These are phyloP conservation scores for Zygosaccharomyces sapae DNA, from an alignment of 1,139 yeast species.

Conservation along the genomic window DNA sequence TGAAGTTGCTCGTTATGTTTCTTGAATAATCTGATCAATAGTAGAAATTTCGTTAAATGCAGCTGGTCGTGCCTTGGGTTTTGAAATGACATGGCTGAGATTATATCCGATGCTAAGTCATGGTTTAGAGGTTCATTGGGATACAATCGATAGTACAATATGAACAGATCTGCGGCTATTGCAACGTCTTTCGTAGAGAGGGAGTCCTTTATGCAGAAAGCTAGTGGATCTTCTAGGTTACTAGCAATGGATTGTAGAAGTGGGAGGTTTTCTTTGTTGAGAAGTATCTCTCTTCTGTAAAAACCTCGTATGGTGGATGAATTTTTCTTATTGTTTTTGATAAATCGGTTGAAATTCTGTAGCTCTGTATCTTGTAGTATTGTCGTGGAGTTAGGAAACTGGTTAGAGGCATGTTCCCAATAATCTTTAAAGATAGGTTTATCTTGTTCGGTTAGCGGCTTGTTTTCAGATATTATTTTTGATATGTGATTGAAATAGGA, in stretches of 20 bases:
- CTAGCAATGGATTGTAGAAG: conserved; percentile 5
- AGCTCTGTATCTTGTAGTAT: conserved; percentile 6
- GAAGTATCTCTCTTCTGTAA: conserved; percentile 23
- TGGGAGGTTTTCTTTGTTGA: conserved; percentile 9
- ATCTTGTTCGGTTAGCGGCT: not conserved
- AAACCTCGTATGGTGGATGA: conserved; percentile 21
- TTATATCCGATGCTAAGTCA: conserved; percentile 11
- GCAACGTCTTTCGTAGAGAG: conserved; percentile 18
- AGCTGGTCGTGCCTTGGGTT: conserved; percentile 23
- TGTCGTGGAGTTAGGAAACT: not conserved
- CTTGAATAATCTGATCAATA: conserved; percentile 14
- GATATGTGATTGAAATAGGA: conserved; percentile 1
- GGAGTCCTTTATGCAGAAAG: conserved; percentile 21
- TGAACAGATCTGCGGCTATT: conserved; percentile 23
- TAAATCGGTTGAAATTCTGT: conserved; percentile 3
- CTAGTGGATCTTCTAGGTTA: conserved; percentile 13
- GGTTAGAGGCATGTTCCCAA: conserved; percentile 7
- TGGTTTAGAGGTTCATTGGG: conserved; percentile 9
- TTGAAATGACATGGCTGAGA: conserved; percentile 20
- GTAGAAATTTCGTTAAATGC: conserved; percentile 18
- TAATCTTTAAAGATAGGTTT: conserved; percentile 9
- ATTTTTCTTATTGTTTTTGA: conserved; percentile 4
- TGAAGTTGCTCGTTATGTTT: not conserved
- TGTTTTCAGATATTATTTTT: not conserved
- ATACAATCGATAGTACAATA: conserved; percentile 17